These are phyloP conservation scores for slime mould (Dictyostelium discoideum) DNA, from an alignment of 78 protist genomes.

Conservation along the genomic window DNA sequence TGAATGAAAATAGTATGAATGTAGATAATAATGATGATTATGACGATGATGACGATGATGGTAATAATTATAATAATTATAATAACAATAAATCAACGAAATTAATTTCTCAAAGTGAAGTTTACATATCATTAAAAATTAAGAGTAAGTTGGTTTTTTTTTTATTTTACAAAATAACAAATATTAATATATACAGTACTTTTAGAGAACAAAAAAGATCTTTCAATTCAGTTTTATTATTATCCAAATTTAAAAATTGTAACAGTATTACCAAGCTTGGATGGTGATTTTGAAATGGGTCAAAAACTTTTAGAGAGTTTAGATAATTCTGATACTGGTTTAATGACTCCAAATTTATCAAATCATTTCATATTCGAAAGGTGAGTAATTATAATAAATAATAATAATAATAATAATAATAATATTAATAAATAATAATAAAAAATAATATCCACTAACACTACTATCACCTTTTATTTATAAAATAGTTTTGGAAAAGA, in stretches of 20 bases:
- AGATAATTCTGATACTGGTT: slow-evolving; percentile 38
- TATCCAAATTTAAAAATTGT: slow-evolving; percentile 66
- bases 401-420: no score
- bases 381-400: neutral
- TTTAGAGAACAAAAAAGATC: neutral
- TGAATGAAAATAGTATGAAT: neutral
- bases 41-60: no score
- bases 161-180: neutral
- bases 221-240: slow-evolving; percentile 34
- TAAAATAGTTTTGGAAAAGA: neutral
- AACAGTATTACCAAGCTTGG: slow-evolving; percentile 20
- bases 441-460: neutral
- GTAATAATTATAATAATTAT: no score
- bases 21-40: neutral
- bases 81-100: neutral
- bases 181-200: neutral
- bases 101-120: neutral
- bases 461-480: neutral
- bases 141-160: neutral
- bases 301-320: slow-evolving; percentile 4
- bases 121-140: neutral
- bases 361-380: slow-evolving; percentile 48
- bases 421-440: no score
- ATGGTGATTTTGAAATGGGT: slow-evolving; percentile 1
- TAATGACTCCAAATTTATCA: slow-evolving; percentile 47